Conservation (phyloP, 2,329 filamentous ascomycete genomes). For the Aureobasidium sp. region DNA sequence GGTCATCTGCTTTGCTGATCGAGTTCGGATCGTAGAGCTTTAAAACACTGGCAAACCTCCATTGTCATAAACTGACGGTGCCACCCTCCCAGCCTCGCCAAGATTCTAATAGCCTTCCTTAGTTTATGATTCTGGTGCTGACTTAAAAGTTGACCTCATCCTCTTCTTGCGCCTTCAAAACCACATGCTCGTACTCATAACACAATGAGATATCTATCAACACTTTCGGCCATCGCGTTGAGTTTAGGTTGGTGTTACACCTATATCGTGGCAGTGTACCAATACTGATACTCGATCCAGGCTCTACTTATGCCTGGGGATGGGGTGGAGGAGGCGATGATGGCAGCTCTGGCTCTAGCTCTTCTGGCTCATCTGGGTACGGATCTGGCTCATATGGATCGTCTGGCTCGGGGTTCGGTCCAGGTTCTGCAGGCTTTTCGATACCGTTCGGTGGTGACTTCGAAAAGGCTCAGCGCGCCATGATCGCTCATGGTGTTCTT, state of each 20-base stretch:
- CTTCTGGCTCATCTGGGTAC: constrained; percentile 3
- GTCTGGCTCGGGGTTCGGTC: neutral
- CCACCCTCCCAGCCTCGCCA: neutral
- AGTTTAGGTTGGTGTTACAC: neutral
- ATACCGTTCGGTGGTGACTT: constrained; percentile 6
- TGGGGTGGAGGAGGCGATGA: neutral
- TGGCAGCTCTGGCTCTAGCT: neutral
- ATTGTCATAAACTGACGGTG: neutral
- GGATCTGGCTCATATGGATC: constrained; percentile 1
- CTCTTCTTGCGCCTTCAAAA: neutral
- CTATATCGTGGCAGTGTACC: neutral
- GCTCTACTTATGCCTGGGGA: constrained; percentile 8
- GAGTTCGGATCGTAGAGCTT: neutral
- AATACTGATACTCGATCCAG: neutral
- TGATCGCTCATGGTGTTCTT: constrained; percentile 37
- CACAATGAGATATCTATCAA: neutral
- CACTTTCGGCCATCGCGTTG: neutral
- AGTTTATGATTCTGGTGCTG: neutral
- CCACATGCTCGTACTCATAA: neutral
- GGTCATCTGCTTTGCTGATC: constrained; percentile 3
- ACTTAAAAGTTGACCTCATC: neutral
- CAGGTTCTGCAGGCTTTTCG: neutral
- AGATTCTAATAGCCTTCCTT: neutral
- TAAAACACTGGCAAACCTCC: neutral
- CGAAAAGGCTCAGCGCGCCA: neutral